Conservation (phyloP, 495 filamentous ascomycete genomes). For the Penicillium verhagenii region DNA sequence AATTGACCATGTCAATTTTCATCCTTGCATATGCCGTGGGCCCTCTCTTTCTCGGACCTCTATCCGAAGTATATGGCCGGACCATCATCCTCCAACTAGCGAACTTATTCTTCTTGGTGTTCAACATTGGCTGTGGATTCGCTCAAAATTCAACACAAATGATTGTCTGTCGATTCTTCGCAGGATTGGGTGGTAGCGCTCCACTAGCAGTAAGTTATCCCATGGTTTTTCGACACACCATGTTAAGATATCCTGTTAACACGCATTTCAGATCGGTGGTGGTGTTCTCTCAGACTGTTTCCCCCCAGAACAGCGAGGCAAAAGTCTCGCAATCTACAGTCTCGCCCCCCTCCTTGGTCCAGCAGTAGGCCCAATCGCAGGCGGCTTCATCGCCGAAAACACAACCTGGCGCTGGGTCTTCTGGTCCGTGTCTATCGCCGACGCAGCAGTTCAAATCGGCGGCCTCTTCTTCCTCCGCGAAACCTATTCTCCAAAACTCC, state of each 20-base stretch:
- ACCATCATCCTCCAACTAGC: conserved; percentile 57
- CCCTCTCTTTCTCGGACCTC: conserved; percentile 66
- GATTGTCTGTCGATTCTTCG: conserved; percentile 56
- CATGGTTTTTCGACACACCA: too few species aligned
- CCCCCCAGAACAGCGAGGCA: conserved; percentile 61
- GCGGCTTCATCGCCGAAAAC: conserved; percentile 65
- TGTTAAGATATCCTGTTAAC: background rate
- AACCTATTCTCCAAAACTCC: conserved; percentile 64
- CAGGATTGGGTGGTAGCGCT: conserved; percentile 57
- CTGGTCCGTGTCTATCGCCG: conserved; percentile 60
- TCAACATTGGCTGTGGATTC: conserved; percentile 56
- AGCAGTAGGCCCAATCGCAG: conserved; percentile 61
- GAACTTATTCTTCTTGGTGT: conserved; percentile 66
- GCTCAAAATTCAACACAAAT: conserved; percentile 50
- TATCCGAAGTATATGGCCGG: conserved; percentile 75
- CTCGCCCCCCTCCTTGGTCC: conserved; percentile 67
- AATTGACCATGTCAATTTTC: conserved; percentile 69
- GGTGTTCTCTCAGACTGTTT: conserved; percentile 65
- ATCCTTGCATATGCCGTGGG: conserved; percentile 72
- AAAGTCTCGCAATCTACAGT: conserved; percentile 62
- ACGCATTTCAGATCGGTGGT: conserved; percentile 49
- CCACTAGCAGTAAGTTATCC: conserved; percentile 50
- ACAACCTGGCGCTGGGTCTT: conserved; percentile 74
- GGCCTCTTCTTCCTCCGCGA: conserved; percentile 69
- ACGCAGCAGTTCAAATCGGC: conserved; percentile 58